Evolutionary conservation across 2,329 filamentous ascomycete species (phyloP).

Genomic region (Pseudogymnoascus sp.): DNA sequence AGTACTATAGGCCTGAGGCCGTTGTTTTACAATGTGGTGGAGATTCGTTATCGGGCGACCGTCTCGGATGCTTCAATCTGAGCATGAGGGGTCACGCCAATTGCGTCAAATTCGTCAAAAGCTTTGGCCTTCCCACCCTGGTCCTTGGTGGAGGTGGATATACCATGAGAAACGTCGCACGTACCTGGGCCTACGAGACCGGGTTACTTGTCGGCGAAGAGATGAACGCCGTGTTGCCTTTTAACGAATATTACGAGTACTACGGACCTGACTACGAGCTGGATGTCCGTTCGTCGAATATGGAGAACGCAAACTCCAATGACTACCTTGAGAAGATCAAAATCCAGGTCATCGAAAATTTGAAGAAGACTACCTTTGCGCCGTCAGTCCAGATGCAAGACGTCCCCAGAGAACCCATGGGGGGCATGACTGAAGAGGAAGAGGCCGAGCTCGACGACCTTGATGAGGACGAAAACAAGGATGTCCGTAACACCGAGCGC

Average conservation of each 20-base stretch:
- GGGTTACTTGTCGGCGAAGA: constrained; percentile 77
- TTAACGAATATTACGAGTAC: constrained; percentile 95
- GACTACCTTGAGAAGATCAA: constrained; percentile 79
- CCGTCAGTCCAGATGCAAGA: constrained; percentile 91
- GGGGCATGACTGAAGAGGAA: constrained; percentile 57
- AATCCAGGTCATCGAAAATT: constrained; percentile 72
- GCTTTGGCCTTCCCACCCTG: constrained; percentile 74
- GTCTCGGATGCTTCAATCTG: constrained; percentile 92
- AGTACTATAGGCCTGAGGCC: constrained; percentile 79
- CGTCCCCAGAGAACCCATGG: constrained; percentile 52
- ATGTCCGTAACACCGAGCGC: constrained; percentile 72
- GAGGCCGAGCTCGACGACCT: constrained; percentile 58
- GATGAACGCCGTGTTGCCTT: constrained; percentile 76
- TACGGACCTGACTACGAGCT: constrained; percentile 87
- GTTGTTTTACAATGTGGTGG: constrained; percentile 95
- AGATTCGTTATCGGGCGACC: constrained; percentile 87
- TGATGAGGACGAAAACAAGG: constrained; percentile 80
- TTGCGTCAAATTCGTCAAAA: constrained; percentile 87
- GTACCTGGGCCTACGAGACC: constrained; percentile 96
- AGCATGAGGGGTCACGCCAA: constrained; percentile 95
- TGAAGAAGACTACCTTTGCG: constrained; percentile 75
- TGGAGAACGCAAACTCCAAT: constrained; percentile 82
- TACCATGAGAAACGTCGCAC: constrained; percentile 92
- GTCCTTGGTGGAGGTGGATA: constrained; percentile 94
- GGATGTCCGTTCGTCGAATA: constrained; percentile 79